Evolutionary conservation across 768 basidiomycete species (phyloP).

Genomic region (Mycena crocata): DNA sequence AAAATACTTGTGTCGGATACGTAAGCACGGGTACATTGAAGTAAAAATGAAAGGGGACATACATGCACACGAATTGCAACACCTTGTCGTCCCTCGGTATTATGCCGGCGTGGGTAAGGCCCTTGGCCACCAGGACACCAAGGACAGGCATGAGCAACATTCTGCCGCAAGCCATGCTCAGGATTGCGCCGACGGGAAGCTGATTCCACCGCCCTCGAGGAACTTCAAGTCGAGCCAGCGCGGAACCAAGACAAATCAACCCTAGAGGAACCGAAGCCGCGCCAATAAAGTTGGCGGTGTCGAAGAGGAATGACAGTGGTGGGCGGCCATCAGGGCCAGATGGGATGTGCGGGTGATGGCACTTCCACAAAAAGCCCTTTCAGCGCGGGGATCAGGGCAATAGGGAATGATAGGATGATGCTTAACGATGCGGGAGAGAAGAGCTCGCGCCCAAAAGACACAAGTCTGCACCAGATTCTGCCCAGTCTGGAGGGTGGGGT

Average conservation of each 20-base stretch:
- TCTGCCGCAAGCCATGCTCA: conserved; percentile 53
- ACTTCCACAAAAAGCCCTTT: conserved; percentile 71
- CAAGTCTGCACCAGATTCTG: background rate
- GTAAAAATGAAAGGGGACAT: background rate
- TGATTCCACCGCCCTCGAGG: conserved; percentile 50
- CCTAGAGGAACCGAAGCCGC: conserved; percentile 73
- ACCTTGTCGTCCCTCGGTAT: conserved; percentile 55
- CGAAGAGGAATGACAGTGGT: conserved; percentile 70
- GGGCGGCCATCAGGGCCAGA: conserved; percentile 74
- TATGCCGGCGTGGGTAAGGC: conserved; percentile 48
- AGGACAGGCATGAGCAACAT: conserved; percentile 59
- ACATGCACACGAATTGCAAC: conserved; percentile 61
- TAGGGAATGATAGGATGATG: conserved; percentile 65
- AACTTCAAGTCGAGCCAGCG: conserved; percentile 60
- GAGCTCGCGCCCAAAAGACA: conserved; percentile 33
- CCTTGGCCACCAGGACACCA: conserved; percentile 58
- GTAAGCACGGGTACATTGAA: background rate
- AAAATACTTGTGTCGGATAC: background rate
- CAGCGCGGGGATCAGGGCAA: conserved; percentile 66
- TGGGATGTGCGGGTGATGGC: conserved; percentile 54
- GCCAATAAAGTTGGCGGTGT: conserved; percentile 69
- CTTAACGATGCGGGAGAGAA: conserved; percentile 62
- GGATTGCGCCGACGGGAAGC: conserved; percentile 54
- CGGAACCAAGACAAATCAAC: conserved; percentile 70
- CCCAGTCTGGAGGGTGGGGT: background rate